phyloP scores from a whole-genome alignment of 2,329 filamentous ascomycete species.

The Alternaria sp. region DNA sequence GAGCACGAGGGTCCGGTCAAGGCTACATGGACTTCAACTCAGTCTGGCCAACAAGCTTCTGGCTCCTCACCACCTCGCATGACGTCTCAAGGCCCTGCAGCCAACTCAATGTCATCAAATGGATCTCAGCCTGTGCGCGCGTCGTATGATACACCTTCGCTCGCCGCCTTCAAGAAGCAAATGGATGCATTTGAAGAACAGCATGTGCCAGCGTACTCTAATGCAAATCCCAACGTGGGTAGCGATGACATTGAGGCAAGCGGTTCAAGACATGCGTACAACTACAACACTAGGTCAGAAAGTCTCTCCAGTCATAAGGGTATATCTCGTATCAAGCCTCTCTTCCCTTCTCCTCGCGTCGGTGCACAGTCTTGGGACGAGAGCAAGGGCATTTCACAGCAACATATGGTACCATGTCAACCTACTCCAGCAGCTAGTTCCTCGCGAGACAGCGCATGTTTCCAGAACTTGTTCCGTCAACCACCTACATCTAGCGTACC shows the following conservation, averaged over 20 bases:
- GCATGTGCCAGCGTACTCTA: not conserved
- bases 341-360: constrained; percentile 21
- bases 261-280: not conserved
- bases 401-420: not conserved
- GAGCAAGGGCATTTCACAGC: not conserved
- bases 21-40: not conserved
- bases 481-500: not conserved
- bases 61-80: not conserved
- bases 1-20: not conserved
- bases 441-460: not conserved
- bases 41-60: not conserved
- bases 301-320: not conserved
- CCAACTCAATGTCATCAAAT: not conserved
- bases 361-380: constrained; percentile 1
- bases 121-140: not conserved
- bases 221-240: too few relatives aligned
- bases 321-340: not conserved
- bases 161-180: not conserved
- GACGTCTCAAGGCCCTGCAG: not conserved
- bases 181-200: not conserved
- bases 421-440: not conserved
- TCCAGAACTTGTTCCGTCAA: not conserved
- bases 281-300: not conserved
- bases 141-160: not conserved
- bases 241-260: not conserved